Evolutionary conservation across 306 rosid species (phyloP), one percentile per base, ranked within the genome.

Genomic region (Lathyrus tuberosus): DNA sequence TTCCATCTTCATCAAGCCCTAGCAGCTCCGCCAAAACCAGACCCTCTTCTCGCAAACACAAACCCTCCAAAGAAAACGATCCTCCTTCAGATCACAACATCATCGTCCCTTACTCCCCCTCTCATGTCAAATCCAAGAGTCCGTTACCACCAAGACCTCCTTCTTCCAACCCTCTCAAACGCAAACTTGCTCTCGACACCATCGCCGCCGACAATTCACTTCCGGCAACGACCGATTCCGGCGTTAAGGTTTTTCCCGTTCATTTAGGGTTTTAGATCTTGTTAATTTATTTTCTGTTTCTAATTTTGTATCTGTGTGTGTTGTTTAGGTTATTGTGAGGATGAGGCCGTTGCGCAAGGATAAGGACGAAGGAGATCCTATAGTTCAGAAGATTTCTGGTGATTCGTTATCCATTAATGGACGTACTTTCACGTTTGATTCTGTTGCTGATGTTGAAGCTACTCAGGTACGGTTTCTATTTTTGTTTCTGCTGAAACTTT

Each of bases 71-170:
- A 38, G 97, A 95, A 70, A 91, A 91, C 58, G 90, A 86, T 67
- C 94, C 96, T 1, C 91, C 95, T 11, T 69, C 87, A 20, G 96
- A 91, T 91, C 95, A 80, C 9, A 85, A 80, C 53, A 28, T 72
- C 10, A 26, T 70, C 4, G 6, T 10, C 1, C 28, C 65, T 11
- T 33, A 62, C 17, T 38, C 73, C 2, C 88, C 84, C 30, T 88
- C 95, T 20, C 89, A 88, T 2, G 68, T 79, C 58, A 95, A 87
- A 84, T 46, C 79, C 76, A 91, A 87, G 86, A 83, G 83, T 31
- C 95, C 90, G 15, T 65, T 95, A 41, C 99, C 99, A 0, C 99
- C 99, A 0, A 82, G 95, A 13, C 99, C 97, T 1, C 97, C 95
- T 2, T 69, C 97, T 47, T 85, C 89, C 10, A 95, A 91, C 42